Conservation (phyloP, 2,329 filamentous ascomycete genomes). For the Botrytis pseudocinerea region DNA sequence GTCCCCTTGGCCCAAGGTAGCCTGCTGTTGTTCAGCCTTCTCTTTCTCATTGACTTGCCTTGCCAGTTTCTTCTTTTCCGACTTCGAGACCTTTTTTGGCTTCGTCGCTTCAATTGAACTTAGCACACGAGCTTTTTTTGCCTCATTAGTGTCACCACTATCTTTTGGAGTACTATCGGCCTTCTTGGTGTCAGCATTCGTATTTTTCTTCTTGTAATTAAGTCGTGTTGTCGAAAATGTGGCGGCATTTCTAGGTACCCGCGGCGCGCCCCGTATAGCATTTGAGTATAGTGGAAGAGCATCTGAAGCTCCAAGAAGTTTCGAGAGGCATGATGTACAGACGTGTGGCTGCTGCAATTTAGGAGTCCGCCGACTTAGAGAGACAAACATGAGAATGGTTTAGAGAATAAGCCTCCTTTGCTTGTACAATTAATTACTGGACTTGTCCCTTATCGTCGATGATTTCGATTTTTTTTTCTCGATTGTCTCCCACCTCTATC, state of each 20-base stretch:
- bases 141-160: neutral
- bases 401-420: slow-evolving; percentile 8
- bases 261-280: slow-evolving; percentile 11
- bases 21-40: neutral
- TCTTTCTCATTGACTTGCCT: neutral
- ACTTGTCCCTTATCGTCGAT: neutral
- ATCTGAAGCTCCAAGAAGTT: slow-evolving; percentile 19
- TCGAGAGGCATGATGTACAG: slow-evolving; percentile 34
- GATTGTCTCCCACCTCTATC: slow-evolving; percentile 14
- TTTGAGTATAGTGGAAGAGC: slow-evolving; percentile 11
- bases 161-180: neutral
- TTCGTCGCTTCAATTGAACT: neutral
- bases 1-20: neutral
- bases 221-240: slow-evolving; percentile 25
- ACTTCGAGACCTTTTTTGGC: neutral
- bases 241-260: slow-evolving; percentile 11
- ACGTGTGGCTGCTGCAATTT: slow-evolving; percentile 30
- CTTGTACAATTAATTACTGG: neutral
- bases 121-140: neutral
- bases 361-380: slow-evolving; percentile 32
- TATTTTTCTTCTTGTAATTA: neutral
- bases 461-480: neutral
- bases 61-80: neutral
- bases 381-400: slow-evolving; percentile 32
- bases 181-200: neutral